phyloP scores from a whole-genome alignment of 2,329 filamentous ascomycete species.

The Epichloe hybrida region DNA sequence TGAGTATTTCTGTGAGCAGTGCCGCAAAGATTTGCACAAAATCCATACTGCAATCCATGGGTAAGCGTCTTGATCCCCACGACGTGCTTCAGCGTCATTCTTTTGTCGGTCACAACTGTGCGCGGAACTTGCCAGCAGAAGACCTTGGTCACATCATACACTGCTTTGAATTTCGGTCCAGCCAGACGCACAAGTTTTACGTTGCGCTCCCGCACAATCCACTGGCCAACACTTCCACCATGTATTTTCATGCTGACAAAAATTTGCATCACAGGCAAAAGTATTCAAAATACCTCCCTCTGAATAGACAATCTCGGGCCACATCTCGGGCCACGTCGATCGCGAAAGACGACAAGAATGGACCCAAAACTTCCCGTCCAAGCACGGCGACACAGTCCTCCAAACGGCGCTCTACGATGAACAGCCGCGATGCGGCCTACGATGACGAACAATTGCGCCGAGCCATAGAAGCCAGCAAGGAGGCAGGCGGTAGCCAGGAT shows the following conservation, averaged over 20 bases:
- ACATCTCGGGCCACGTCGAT: constrained; percentile 51
- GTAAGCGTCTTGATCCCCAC: constrained; percentile 39
- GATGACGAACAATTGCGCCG: constrained; percentile 82
- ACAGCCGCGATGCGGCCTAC: constrained; percentile 87
- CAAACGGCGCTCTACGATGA: constrained; percentile 92
- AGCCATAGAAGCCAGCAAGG: constrained; percentile 91
- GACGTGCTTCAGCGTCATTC: background rate
- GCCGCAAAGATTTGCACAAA: constrained; percentile 80
- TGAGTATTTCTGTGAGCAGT: constrained; percentile 96
- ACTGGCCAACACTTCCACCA: constrained; percentile 2
- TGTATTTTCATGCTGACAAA: constrained; percentile 20
- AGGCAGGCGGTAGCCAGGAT: constrained; percentile 44
- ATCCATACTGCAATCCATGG: constrained; percentile 70
- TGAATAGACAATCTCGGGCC: constrained; percentile 41
- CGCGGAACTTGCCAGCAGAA: background rate
- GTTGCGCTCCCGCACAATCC: background rate
- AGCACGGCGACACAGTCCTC: constrained; percentile 41
- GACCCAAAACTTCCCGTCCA: constrained; percentile 42
- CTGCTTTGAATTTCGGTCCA: too few species aligned
- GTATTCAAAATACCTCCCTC: constrained; percentile 52
- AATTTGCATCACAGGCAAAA: constrained; percentile 36
- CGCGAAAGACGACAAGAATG: constrained; percentile 47
- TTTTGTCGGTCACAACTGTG: background rate
- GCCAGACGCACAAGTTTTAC: background rate
- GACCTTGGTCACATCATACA: background rate